Evolutionary conservation across 1,139 yeast species (phyloP).

Genomic region (Debaryomyces psychrophilus): DNA sequence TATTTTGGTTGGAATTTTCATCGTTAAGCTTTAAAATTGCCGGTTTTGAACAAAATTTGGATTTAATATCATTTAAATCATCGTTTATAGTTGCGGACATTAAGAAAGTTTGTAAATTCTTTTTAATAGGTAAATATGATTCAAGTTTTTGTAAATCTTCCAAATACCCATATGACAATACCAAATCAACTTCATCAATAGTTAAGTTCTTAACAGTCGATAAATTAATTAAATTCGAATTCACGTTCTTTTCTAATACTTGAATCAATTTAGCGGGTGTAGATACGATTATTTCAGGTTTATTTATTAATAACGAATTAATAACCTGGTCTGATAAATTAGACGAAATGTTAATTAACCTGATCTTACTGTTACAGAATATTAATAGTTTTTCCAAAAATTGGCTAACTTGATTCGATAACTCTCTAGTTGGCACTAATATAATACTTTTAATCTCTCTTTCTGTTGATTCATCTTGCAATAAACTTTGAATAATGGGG

Average conservation of each 20-base stretch:
- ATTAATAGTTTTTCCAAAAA: slow-evolving; percentile 69
- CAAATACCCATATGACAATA: slow-evolving; percentile 86
- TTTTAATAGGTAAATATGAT: slow-evolving; percentile 65
- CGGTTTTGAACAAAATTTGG: slow-evolving; percentile 80
- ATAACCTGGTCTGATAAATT: slow-evolving; percentile 74
- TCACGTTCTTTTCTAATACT: slow-evolving; percentile 54
- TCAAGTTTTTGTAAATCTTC: slow-evolving; percentile 77
- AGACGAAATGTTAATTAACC: slow-evolving; percentile 73
- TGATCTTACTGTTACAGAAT: slow-evolving; percentile 70
- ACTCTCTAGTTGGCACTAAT: slow-evolving; percentile 83
- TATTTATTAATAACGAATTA: slow-evolving; percentile 65
- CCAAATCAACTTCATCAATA: slow-evolving; percentile 94
- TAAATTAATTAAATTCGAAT: slow-evolving; percentile 46
- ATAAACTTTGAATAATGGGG: slow-evolving; percentile 73
- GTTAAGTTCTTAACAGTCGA: slow-evolving; percentile 68
- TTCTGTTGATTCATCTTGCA: slow-evolving; percentile 36
- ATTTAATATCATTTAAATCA: slow-evolving; percentile 77
- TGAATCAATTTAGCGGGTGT: slow-evolving; percentile 83
- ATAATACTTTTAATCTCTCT: slow-evolving; percentile 56
- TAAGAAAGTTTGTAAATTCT: slow-evolving; percentile 82
- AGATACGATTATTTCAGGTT: slow-evolving; percentile 80
- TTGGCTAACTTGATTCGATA: slow-evolving; percentile 78
- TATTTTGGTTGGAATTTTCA: slow-evolving; percentile 57
- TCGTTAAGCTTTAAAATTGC: slow-evolving; percentile 80
- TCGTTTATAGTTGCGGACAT: slow-evolving; percentile 97